Base-by-base conservation (phyloP, 257 asterid genomes). In the Jacaranda mimosifolia region DNA sequence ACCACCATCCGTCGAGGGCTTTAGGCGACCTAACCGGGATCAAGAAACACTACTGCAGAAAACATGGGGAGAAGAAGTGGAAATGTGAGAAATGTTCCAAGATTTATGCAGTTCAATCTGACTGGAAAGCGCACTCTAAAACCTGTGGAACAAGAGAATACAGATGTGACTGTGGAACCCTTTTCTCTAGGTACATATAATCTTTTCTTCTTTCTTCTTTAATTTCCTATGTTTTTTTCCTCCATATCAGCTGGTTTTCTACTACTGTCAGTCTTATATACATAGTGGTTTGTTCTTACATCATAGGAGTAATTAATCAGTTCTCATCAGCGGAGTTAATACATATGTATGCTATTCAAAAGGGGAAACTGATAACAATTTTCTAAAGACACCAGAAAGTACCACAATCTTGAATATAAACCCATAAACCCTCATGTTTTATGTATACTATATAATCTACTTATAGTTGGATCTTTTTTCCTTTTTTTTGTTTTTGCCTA, bases 31-130 rank as follows among this genome's bases (percentile, higher is more conserved):
- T 91, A 8, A 91, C 97, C 0, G 97, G 97, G 45, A 89, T 91
- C 78, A 91, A 91, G 86, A 91, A 91, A 69, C 97, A 91, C 71
- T 91, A 51, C 40, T 85, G 91, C 79, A 84, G 97, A 52, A 91
- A 91, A 82, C 97, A 91, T 40, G 97, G 97, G 19, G 97, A 91
- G 84, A 91, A 91, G 83, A 91, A 91, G 69, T 91, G 95, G 92
- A 89, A 88, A 79, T 91, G 97, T 21, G 93, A 88, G 6, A 89
- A 86, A 70, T 91, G 95, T 51, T 84, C 90, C 0, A 91, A 91
- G 87, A 79, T 85, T 9, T 91, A 91, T 75, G 97, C 97, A 0
- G 97, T 91, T 72, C 92, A 84, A 55, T 89, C 97, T 0, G 97
- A 91, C 59, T 89, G 93, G 95, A 91, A 91, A 60, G 97, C 97